phyloP scores from a whole-genome alignment of 176 grass and related monocot genomes.

The Triticum timopheevii region DNA sequence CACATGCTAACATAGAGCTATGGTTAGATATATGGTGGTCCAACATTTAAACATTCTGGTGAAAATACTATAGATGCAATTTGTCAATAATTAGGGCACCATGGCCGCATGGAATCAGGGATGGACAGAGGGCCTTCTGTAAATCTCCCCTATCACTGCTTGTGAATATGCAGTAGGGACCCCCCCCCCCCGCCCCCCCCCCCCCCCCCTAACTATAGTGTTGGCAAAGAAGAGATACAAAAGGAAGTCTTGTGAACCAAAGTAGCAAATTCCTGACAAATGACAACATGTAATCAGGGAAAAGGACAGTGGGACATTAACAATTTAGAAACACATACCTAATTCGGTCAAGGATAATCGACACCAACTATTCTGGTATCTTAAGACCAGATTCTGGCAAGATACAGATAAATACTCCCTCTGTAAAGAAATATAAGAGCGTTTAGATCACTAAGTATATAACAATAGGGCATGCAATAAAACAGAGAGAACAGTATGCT shows the following conservation, averaged over 20 bases:
- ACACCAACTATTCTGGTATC: neutral
- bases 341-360: neutral
- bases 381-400: neutral
- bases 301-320: neutral
- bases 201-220: neutral
- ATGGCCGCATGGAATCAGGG: neutral
- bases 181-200: neutral
- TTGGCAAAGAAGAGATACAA: neutral
- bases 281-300: neutral
- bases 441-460: neutral
- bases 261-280: neutral
- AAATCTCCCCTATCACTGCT: neutral
- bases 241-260: neutral
- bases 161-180: neutral
- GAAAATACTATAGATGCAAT: neutral
- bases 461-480: neutral
- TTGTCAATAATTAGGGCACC: neutral
- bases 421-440: too few relatives aligned
- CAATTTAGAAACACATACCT: neutral
- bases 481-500: neutral
- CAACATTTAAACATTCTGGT: neutral
- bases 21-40: neutral
- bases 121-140: neutral
- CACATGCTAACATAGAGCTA: neutral
- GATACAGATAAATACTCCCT: neutral